Percentiles rank a stretch among this genome's conserved stretches.
Conservation (phyloP, 73 alveolate species). For the Tetrahymena malaccensis region DNA sequence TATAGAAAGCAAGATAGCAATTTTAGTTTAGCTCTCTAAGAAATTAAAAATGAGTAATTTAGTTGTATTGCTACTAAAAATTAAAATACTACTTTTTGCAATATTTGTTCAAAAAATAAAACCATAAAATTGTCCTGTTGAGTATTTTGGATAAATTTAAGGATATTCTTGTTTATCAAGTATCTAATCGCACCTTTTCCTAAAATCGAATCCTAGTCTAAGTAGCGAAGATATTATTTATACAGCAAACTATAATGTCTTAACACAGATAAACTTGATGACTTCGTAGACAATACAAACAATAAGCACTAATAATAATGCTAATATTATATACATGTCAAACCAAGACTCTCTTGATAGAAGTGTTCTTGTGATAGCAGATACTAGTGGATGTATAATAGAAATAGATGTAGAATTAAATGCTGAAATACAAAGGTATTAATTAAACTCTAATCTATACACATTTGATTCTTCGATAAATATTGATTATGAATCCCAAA, state of each 20-base stretch:
- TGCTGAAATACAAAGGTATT: neutral
- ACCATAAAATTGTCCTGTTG: neutral
- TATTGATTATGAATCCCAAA: neutral
- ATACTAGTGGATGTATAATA: neutral
- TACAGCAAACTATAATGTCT: neutral
- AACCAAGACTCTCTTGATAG: neutral
- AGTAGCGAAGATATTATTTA: neutral
- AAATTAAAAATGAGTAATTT: neutral
- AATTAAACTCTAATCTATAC: neutral
- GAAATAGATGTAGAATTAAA: neutral
- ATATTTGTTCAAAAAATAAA: neutral
- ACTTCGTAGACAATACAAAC: neutral
- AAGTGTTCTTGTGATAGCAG: neutral
- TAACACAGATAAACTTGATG: neutral
- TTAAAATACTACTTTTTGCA: neutral
- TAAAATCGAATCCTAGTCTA: neutral
- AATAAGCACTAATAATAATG: neutral
- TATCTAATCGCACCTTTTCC: neutral
- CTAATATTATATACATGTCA: neutral
- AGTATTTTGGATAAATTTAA: neutral
- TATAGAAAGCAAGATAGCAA: no score
- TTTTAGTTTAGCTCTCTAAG: no score
- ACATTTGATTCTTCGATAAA: neutral
- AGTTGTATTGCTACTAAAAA: neutral
- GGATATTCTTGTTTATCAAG: neutral